Base-by-base conservation (phyloP, 2,329 filamentous ascomycete genomes). In the Lojkania enalia region DNA sequence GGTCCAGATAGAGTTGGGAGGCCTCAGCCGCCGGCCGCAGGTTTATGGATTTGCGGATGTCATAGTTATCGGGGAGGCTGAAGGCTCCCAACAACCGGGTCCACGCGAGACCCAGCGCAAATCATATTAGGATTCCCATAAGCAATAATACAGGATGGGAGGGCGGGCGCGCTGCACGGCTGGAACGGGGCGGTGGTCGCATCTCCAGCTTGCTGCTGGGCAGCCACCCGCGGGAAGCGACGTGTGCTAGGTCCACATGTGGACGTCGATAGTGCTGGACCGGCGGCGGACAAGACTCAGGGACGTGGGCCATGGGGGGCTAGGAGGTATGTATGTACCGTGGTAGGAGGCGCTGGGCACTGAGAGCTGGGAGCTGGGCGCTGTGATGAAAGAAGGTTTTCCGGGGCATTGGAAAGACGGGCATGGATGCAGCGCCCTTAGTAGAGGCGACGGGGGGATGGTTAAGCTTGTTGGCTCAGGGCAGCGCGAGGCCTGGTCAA, bases 41-140 rank as follows among this genome's bases (percentile, higher is more conserved):
- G 35, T 42, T 60, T 55, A 58, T 55, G 57, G 54, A 47, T 56
- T 57, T 54, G 44, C 27, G 35, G 33, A 46, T 61, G 60, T 65
- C 60, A 64, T 63, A 57, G 60, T 49, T 57, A 55, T 56, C 48
- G 46, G 45, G 54, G 57, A 57, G 52, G 55, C 58, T 55, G 48
- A 41, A 42, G 33, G 42, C 21, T 49, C 58, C 60, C 56, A 61
- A 50, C 44, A 50, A 56, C 58, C 58, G 50, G 63, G 55, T 59
- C 56, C 49, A 57, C 54, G 54, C 54, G 42, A 41, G 51, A 44
- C 55, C 55, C 54, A 50, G 51, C 51, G 58, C 55, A 66, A 62
- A 63, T 65, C 61, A 62, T 59, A 58, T 44, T 46, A 54, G 43
- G 48, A 46, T 52, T 48, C 42, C 52, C 46, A 42, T 52, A 54